These are phyloP conservation scores for Herpotrichia juniperi DNA, from an alignment of 2,329 filamentous ascomycete genomes.

Conservation along the genomic window DNA sequence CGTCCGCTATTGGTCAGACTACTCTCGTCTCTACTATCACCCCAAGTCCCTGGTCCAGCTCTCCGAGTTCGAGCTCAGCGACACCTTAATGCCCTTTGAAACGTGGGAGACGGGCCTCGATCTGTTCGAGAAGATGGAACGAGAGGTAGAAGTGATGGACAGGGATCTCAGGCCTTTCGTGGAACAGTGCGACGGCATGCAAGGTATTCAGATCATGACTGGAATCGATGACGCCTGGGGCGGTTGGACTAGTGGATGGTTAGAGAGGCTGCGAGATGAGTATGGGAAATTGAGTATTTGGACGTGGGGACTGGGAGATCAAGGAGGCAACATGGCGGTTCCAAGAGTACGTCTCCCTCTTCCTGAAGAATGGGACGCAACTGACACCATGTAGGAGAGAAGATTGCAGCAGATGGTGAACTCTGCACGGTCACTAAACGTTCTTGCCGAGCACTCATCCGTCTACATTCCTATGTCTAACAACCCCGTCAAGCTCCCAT, in stretches of 20 bases:
- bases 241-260: slow-evolving; percentile 52
- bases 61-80: slow-evolving; percentile 80
- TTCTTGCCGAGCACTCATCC: slow-evolving; percentile 73
- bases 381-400: slow-evolving; percentile 57
- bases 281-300: slow-evolving; percentile 87
- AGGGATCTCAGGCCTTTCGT: slow-evolving; percentile 85
- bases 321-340: slow-evolving; percentile 32
- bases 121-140: slow-evolving; percentile 51
- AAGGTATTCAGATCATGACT: slow-evolving; percentile 75
- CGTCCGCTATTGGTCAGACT: slow-evolving; percentile 97
- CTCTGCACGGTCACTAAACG: slow-evolving; percentile 72
- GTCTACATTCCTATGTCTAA: slow-evolving; percentile 76
- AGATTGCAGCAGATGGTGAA: slow-evolving; percentile 72
- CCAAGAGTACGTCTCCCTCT: slow-evolving; percentile 46
- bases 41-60: slow-evolving; percentile 86
- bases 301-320: slow-evolving; percentile 82
- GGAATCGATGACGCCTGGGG: slow-evolving; percentile 60
- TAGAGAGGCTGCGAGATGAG: slow-evolving; percentile 80
- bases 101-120: slow-evolving; percentile 58
- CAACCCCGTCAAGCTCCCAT: slow-evolving; percentile 62
- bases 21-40: slow-evolving; percentile 90
- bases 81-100: slow-evolving; percentile 80
- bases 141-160: slow-evolving; percentile 84
- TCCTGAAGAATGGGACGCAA: background rate
- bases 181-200: slow-evolving; percentile 92